Conservation (phyloP, 1,284 basidiomycete genomes). For the Cryptococcus sp. region DNA sequence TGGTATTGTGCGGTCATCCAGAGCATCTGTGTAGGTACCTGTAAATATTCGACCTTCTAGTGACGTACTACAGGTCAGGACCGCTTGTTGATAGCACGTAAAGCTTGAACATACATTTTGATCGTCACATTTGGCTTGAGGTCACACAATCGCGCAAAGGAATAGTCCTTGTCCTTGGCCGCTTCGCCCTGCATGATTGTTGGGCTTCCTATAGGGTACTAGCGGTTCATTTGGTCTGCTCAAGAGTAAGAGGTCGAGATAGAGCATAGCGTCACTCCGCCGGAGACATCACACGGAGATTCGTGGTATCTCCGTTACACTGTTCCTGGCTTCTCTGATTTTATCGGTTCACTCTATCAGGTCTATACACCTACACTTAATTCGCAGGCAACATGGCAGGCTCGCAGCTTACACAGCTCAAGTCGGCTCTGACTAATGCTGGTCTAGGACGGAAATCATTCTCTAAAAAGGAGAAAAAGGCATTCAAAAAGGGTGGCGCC, state of each 20-base stretch:
- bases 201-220: neutral
- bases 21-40: constrained; percentile 63
- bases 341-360: neutral
- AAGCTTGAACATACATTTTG: constrained; percentile 62
- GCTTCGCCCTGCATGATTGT: constrained; percentile 27
- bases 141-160: constrained; percentile 81
- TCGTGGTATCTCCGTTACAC: neutral
- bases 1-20: constrained; percentile 70
- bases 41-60: constrained; percentile 71
- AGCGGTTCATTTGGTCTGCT: neutral
- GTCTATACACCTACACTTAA: neutral
- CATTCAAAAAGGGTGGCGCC: constrained; percentile 57
- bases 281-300: constrained; percentile 1
- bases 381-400: constrained; percentile 36
- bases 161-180: constrained; percentile 61
- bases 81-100: neutral
- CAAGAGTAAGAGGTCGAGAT: neutral
- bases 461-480: constrained; percentile 58
- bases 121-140: constrained; percentile 80
- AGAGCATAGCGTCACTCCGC: neutral
- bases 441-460: constrained; percentile 61
- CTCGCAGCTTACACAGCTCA: constrained; percentile 81
- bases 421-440: constrained; percentile 70
- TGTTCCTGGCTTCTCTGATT: neutral
- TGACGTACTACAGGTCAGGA: constrained; percentile 59